Base-by-base conservation (phyloP, 352 stramenopile species). In the Pythium brachiatum region DNA sequence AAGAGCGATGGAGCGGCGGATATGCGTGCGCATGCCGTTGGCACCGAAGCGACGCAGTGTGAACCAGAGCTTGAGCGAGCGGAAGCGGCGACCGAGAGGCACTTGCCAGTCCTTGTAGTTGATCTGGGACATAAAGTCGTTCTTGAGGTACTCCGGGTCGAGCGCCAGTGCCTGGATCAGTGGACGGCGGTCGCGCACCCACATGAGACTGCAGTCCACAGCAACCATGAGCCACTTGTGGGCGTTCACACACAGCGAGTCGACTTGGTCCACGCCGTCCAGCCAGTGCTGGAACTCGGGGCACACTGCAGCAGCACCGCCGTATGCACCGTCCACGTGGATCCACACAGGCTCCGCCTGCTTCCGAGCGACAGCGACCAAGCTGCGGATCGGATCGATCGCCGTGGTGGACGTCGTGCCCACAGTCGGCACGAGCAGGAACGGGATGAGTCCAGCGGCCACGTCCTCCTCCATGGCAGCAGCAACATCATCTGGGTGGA, bases 51-150 rank as follows among this genome's bases (percentile, higher is more conserved):
- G 77, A 48, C 81, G 76, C 52, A 90, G 73, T 18, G 81, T 86
- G 62, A 88, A 90, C 74, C 75, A 92, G 29, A 89, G 66, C 73
- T 90, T 92, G 38, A 92, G 70, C 27, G 73, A 66, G 53, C 79
- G 77, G 65, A 90, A 92, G n/a, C 77, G 75, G 15, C 81, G 74
- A 7, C 81, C 79, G 16, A 92, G 72, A n/a, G 76, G 74, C 26
- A 92, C 74, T 50, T 92, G 83, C 79, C 82, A 92, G 70, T 92
- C 79, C 51, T 89, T 86, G 70, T 86, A 89, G 57, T 89, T 75
- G 11, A 74, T 64, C 18, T 77, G 54, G 13, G 70, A 74, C 66
- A 75, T 82, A 60, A 89, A 83, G 38, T 86, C 79, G 65, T 87
- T 88, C 67, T 85, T 82, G 46, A 92, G 72, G 70, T 90, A 92